Evolutionary conservation across 495 filamentous ascomycete genomes (phyloP).

Genomic region (Aspergillus heteromorphus): DNA sequence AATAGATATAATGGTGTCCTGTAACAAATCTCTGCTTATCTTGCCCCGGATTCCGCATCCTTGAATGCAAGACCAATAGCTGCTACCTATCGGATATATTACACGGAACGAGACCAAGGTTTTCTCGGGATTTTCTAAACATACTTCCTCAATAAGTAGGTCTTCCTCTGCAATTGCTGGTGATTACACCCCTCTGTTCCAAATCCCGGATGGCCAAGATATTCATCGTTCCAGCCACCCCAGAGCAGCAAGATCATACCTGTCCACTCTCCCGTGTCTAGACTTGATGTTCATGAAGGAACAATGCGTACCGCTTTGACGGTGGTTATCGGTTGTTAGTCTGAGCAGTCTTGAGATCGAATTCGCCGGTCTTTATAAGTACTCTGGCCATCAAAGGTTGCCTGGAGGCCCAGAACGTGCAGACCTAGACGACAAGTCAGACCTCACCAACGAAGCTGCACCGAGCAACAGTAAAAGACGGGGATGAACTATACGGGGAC

Average conservation of each 20-base stretch:
- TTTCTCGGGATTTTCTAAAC: not conserved
- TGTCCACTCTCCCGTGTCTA: slow-evolving; percentile 56
- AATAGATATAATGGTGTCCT: not conserved
- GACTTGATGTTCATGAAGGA: slow-evolving; percentile 78
- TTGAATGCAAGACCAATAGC: not conserved
- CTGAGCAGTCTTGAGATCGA: slow-evolving; percentile 79
- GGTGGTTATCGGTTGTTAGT: slow-evolving; percentile 78
- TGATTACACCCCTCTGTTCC: slow-evolving; percentile 43
- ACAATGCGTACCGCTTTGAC: slow-evolving; percentile 71
- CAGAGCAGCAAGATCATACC: slow-evolving; percentile 9
- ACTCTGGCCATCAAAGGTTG: slow-evolving; percentile 70
- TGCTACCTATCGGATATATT: not conserved
- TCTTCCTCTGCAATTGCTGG: slow-evolving; percentile 7
- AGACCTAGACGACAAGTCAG: slow-evolving; percentile 24
- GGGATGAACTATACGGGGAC: slow-evolving; percentile 31
- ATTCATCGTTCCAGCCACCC: slow-evolving; percentile 26
- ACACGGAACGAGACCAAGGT: no score
- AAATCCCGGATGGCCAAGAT: slow-evolving; percentile 43
- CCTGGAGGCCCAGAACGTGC: slow-evolving; percentile 3
- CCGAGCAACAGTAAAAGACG: slow-evolving; percentile 65
- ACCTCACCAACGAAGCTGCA: slow-evolving; percentile 30
- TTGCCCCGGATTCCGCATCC: not conserved
- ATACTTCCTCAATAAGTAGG: not conserved
- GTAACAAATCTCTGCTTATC: not conserved
- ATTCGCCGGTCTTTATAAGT: slow-evolving; percentile 73